Conservation (phyloP, 768 basidiomycete genomes). For the Coprinopsis cinerea region DNA sequence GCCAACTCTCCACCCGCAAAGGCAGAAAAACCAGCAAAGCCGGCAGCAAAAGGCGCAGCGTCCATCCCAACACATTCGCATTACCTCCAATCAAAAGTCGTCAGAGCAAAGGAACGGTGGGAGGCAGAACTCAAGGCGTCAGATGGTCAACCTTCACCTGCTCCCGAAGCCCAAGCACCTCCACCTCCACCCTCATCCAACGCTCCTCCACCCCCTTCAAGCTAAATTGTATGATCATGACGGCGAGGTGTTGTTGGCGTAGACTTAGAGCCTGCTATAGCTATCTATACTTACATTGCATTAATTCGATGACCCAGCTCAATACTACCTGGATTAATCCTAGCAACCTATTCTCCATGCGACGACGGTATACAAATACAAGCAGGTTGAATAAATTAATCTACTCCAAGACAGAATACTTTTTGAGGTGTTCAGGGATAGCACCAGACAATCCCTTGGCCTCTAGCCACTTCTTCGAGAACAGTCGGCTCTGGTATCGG, state of each 20-base stretch:
- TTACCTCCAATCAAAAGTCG: slow-evolving; percentile 96
- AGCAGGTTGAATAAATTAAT: no score
- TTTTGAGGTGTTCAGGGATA: slow-evolving; percentile 80
- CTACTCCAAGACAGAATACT: slow-evolving; percentile 83
- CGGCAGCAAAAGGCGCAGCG: slow-evolving; percentile 36
- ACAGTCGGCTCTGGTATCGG: slow-evolving; percentile 92
- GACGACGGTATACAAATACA: slow-evolving; percentile 1
- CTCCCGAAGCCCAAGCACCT: slow-evolving; percentile 15
- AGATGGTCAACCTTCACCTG: slow-evolving; percentile 17
- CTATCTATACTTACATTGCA: slow-evolving; percentile 3
- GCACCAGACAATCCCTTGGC: slow-evolving; percentile 70
- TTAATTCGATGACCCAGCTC: slow-evolving; percentile 9
- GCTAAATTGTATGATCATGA: no score
- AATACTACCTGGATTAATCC: no score
- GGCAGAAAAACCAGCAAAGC: slow-evolving; percentile 32
- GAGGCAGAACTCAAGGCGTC: slow-evolving; percentile 67
- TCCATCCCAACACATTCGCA: slow-evolving; percentile 58
- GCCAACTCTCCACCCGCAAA: slow-evolving; percentile 69
- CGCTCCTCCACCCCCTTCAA: slow-evolving; percentile 7
- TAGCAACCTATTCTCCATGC: background rate
- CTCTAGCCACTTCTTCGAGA: slow-evolving; percentile 89
- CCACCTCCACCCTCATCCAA: slow-evolving; percentile 13
- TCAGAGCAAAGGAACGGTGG: slow-evolving; percentile 89
- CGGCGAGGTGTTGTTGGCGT: no score
- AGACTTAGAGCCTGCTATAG: slow-evolving; percentile 1